Conservation (phyloP, 495 filamentous ascomycete genomes). For the Daldinia concentrica region DNA sequence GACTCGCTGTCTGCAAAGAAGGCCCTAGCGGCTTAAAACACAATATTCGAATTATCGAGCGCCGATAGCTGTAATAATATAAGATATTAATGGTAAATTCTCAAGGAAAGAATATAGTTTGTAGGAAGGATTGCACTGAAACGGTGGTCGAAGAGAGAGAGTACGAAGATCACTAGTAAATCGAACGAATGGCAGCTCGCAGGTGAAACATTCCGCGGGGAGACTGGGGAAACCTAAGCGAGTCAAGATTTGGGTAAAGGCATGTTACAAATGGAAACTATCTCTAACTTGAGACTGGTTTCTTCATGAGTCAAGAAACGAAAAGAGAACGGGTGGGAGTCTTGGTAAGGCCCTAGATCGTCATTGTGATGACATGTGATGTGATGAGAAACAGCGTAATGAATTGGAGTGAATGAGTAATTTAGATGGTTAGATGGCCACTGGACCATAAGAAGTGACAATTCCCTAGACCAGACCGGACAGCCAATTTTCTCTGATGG, state of each 20-base stretch:
- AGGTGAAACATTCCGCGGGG: constrained; percentile 42
- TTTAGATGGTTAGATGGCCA: constrained; percentile 14
- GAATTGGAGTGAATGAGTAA: constrained; percentile 10
- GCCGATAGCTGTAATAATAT: constrained; percentile 18
- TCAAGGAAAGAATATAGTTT: constrained; percentile 9
- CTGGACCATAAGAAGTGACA: constrained; percentile 22
- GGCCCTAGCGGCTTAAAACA: constrained; percentile 7
- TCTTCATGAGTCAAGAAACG: constrained; percentile 30
- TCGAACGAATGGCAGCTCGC: constrained; percentile 34
- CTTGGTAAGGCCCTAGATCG: constrained; percentile 3
- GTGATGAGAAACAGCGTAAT: constrained; percentile 18
- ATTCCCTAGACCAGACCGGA: neutral
- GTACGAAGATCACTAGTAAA: constrained; percentile 32
- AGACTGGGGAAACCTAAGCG: constrained; percentile 36
- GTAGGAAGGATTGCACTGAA: constrained; percentile 25
- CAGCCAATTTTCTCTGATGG: neutral
- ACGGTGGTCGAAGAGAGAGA: constrained; percentile 25
- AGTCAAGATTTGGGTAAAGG: constrained; percentile 20
- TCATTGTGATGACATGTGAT: constrained; percentile 32
- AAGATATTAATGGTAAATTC: constrained; percentile 27
- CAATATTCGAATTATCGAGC: constrained; percentile 22
- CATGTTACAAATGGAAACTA: constrained; percentile 27
- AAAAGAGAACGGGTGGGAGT: constrained; percentile 2
- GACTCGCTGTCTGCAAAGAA: constrained; percentile 26
- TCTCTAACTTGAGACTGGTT: constrained; percentile 30